These are phyloP conservation scores for Calonectria hawksworthii DNA, from an alignment of 2,329 filamentous ascomycete species.

Conservation along the genomic window DNA sequence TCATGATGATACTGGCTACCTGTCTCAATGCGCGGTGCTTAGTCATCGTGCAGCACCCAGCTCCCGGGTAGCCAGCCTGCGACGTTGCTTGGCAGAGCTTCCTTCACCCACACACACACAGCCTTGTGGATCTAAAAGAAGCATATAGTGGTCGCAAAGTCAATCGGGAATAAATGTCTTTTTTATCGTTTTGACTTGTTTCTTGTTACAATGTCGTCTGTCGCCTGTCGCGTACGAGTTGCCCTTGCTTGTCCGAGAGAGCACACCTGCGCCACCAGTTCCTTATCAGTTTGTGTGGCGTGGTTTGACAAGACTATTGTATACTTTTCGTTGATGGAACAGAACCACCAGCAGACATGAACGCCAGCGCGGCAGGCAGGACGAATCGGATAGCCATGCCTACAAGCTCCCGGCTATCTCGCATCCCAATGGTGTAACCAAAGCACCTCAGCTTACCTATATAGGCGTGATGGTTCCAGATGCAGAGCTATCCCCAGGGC, in stretches of 20 bases:
- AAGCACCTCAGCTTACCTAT: background rate
- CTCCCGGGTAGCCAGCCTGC: constrained; percentile 2
- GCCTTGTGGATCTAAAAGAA: constrained; percentile 5
- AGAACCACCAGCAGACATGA: background rate
- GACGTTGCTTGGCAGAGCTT: background rate
- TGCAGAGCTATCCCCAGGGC: background rate
- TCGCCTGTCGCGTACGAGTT: background rate
- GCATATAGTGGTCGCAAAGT: constrained; percentile 1
- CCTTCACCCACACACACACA: background rate
- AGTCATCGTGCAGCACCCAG: constrained; percentile 35
- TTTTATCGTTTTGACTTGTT: background rate
- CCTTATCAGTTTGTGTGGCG: background rate
- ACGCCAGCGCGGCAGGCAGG: background rate
- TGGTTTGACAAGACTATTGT: background rate
- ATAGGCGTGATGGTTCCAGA: background rate
- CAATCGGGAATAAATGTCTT: background rate
- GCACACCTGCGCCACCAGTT: background rate
- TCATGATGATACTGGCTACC: constrained; percentile 44
- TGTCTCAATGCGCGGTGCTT: constrained; percentile 43
- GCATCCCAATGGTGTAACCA: background rate
- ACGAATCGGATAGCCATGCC: background rate
- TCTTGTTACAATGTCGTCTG: background rate
- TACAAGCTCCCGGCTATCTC: background rate
- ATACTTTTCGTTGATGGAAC: background rate
- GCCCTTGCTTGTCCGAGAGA: background rate